Base-by-base conservation (phyloP, 768 basidiomycete species). In the Leucocoprinus birnbaumii region DNA sequence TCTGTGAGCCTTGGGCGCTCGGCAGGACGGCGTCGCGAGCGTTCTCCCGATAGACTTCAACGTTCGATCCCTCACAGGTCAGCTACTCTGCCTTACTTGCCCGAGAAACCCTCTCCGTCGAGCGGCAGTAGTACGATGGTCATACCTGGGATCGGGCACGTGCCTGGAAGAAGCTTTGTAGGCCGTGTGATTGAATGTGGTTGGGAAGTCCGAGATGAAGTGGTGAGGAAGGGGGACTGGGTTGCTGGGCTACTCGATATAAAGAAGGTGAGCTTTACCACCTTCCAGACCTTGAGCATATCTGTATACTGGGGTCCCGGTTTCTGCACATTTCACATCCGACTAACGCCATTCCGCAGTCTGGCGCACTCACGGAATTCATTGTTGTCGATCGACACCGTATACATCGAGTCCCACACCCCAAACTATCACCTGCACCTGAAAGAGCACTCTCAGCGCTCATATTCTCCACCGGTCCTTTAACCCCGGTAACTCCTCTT, bases 341-440 rank as follows among this genome's bases (percentile, higher is more conserved):
- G 11, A 38, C 38, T 38, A n/a, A 38, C 38, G 16, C 13, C 16
- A 7, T n/a, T n/a, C 16, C 38, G 19, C 59, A 94, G 91, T 86
- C 83, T 60, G 94, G 94, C 47, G 90, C 90, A 5, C 77, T 96
- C 19, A 79, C 91, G n/a, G 91, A 97, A 70, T 96, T 92, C 72
- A 82, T 96, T 57, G 75, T 91, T 22, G 79, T 87, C 21, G 91
- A 96, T 64, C 83, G 89, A 25, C 87, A 86, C 63, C 82, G 89
- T 13, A 69, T 95, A 1, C 82, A 86, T 58, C 80, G 87, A 14
- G 80, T 87, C 8, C 89, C 91, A 0, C 79, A 86, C 60, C 86
- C 86, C 26, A 71, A 74, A 34, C 52, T 53, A 35, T n/a, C 50
- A 35, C 53, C 48, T 48, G 51, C 24, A 47, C 11, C 22, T 22